Percentiles rank a stretch among this genome's conserved stretches.
These are phyloP conservation scores for Massospora cicadina DNA, from an alignment of 371 early-diverging fungal genomes.

Conservation along the genomic window DNA sequence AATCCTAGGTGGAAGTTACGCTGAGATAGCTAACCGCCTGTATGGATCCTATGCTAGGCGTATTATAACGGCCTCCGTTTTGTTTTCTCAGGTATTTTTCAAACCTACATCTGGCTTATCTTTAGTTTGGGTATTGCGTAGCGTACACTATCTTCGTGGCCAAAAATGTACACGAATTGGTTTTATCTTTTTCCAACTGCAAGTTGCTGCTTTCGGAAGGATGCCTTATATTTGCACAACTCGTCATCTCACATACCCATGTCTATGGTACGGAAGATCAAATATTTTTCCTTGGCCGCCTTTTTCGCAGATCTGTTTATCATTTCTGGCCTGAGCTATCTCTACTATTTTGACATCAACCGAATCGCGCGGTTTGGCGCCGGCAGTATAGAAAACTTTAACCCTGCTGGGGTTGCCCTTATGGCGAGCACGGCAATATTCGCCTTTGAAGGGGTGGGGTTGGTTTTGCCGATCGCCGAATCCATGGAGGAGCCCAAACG, in stretches of 20 bases:
- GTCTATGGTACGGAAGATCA: constrained; percentile 70
- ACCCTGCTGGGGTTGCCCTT: constrained; percentile 35
- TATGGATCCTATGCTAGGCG: constrained; percentile 65
- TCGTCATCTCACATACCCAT: constrained; percentile 55
- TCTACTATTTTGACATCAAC: constrained; percentile 60
- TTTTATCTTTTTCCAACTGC: constrained; percentile 39
- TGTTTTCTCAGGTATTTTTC: neutral
- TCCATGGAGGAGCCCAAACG: constrained; percentile 32
- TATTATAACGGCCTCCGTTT: constrained; percentile 56
- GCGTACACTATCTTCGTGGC: constrained; percentile 76
- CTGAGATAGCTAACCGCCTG: constrained; percentile 69
- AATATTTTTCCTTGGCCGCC: constrained; percentile 60
- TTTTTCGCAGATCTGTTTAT: constrained; percentile 81
- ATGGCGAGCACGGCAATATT: constrained; percentile 61
- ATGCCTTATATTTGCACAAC: constrained; percentile 18
- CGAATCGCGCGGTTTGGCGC: constrained; percentile 33
- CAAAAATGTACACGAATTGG: constrained; percentile 50
- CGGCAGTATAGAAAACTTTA: constrained; percentile 29
- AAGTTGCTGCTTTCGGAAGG: constrained; percentile 19
- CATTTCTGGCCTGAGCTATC: constrained; percentile 56
- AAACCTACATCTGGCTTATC: constrained; percentile 26
- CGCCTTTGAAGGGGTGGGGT: constrained; percentile 61
- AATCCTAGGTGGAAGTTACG: constrained; percentile 57
- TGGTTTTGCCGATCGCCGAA: constrained; percentile 34
- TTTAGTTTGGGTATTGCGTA: constrained; percentile 77